Evolutionary conservation across 495 filamentous ascomycete genomes (phyloP), one percentile per base, ranked within the genome.

Genomic region (Penicillium turbatum): DNA sequence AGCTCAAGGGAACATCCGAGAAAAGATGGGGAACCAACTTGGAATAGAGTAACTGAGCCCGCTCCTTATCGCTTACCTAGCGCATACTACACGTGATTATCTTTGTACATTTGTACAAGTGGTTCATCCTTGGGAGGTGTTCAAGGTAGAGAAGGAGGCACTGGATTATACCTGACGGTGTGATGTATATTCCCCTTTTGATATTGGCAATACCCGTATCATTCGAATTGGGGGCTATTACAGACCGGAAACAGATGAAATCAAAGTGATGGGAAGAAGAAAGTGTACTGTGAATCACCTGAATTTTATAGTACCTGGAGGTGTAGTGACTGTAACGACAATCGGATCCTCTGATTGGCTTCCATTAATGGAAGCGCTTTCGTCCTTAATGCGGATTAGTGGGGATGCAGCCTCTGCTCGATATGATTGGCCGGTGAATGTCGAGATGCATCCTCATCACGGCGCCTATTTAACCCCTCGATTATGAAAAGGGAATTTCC

Each of bases 51-150:
- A 42, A 27, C 27, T 49, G 34, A 19, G 35, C 47, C 35, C 35
- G 32, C 24, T 29, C 35, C 47, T 49, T 39, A 39, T 49, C 41
- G 47, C 34, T 49, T 49, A 49, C 47, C 47, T 49, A 49, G 47
- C 47, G 47, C 11, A 39, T 39, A 49, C 24, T 49, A 49, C 47
- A 49, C 47, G 47, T 49, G 47, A 49, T 49, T 15, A 6, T 37
- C n/a, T n/a, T n/a, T 31, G 30, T 37, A 16, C 13, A 37, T 16
- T 16, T 35, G 32, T 35, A 35, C 32, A 10, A 5, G 9, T 13
- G 32, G 12, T 11, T 31, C 6, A 31, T 31, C 30, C 30, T 31
- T n/a, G n/a, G n/a, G n/a, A n/a, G n/a, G n/a, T n/a, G 21, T 24
- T 4, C 21, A 24, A 24, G 21, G 21, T 24, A 2, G 4, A 24